Evolutionary conservation across 176 grass and related monocot species (phyloP).

Genomic region (Urochloa ruziziensis): DNA sequence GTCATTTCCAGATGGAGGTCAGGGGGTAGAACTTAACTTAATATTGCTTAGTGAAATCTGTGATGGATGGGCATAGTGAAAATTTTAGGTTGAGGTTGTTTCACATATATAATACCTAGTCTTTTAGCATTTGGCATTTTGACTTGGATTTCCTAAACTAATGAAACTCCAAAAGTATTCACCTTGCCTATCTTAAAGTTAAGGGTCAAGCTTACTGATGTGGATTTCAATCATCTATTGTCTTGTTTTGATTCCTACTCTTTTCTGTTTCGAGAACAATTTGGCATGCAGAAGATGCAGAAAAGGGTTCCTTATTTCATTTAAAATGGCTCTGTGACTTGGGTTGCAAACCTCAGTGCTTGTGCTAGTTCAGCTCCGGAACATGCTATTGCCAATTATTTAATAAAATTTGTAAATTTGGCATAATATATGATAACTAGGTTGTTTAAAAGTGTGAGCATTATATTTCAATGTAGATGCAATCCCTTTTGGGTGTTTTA

Average conservation of each 20-base stretch:
- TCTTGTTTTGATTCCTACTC: not conserved
- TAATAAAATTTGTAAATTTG: not conserved
- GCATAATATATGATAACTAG: not conserved
- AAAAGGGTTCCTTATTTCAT: not conserved
- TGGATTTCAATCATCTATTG: not conserved
- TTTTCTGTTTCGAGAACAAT: not conserved
- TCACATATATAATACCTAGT: not conserved
- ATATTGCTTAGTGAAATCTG: not conserved
- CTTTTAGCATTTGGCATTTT: not conserved
- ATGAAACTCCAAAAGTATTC: not conserved
- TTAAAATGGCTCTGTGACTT: not conserved
- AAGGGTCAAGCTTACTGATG: conserved; percentile 21
- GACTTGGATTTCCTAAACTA: not conserved
- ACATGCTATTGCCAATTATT: not conserved
- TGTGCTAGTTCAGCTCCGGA: not conserved
- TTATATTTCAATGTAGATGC: too few relatives aligned
- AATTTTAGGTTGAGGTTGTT: not conserved
- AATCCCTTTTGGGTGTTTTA: not conserved
- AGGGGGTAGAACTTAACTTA: not conserved
- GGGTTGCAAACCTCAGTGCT: not conserved
- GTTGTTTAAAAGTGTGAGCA: not conserved
- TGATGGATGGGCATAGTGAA: not conserved
- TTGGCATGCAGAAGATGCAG: not conserved
- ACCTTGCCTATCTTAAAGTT: not conserved
- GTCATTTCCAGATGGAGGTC: not conserved